Conservation (phyloP, 1,284 basidiomycete species). For the Apiotrichum mycotoxinovorans region DNA sequence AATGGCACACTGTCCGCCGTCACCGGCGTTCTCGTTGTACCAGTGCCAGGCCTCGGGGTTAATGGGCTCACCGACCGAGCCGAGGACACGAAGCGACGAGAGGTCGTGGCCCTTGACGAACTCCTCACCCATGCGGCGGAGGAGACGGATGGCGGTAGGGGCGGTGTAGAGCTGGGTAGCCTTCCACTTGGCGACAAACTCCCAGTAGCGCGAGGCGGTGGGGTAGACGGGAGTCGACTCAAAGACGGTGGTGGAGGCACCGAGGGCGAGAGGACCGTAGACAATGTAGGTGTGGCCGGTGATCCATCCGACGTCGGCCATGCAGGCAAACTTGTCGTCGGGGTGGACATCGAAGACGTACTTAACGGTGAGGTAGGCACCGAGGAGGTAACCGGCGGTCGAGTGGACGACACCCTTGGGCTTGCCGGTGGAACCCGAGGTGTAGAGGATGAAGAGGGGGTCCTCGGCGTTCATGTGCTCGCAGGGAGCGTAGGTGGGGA, state of each 20-base stretch:
- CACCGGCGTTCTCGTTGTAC: conserved; percentile 89
- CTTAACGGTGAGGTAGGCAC: conserved; percentile 87
- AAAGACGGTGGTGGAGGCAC: conserved; percentile 88
- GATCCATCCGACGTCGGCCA: conserved; percentile 99
- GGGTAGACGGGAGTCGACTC: conserved; percentile 98
- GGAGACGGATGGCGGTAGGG: conserved; percentile 80
- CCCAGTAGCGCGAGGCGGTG: conserved; percentile 93
- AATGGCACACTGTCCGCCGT: conserved; percentile 78
- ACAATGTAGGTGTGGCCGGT: conserved; percentile 98
- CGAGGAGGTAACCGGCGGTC: conserved; percentile 55
- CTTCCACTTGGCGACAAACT: conserved; percentile 88
- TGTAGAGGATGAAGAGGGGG: conserved; percentile 74
- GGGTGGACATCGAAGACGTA: conserved; percentile 95
- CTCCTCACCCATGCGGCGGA: conserved; percentile 82
- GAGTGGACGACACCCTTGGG: conserved; percentile 49
- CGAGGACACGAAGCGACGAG: conserved; percentile 77
- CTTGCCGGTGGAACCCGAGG: conserved; percentile 59
- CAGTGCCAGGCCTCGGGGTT: conserved; percentile 99
- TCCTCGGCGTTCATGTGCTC: conserved; percentile 87
- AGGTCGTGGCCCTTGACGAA: conserved; percentile 84
- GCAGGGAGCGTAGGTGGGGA: conserved; percentile 83
- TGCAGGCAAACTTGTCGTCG: conserved; percentile 89
- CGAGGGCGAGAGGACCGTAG: conserved; percentile 85
- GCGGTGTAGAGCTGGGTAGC: conserved; percentile 93
- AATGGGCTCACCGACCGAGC: conserved; percentile 95